These are phyloP conservation scores for Mycena alexandri DNA, from an alignment of 768 basidiomycete species.

Conservation along the genomic window DNA sequence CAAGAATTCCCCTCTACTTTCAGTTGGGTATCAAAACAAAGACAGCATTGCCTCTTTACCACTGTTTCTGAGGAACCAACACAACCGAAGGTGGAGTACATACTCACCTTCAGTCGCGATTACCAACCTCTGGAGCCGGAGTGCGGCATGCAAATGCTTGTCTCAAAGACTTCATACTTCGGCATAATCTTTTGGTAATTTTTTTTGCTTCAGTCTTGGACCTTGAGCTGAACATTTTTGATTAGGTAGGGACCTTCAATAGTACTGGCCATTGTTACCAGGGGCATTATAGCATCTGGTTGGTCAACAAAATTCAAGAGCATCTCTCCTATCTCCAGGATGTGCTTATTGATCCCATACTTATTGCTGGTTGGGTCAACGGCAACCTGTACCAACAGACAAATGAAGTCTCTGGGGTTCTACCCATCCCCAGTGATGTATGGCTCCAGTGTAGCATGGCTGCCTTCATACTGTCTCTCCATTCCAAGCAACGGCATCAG, in stretches of 20 bases:
- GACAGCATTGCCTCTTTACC: neutral
- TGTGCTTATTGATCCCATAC: neutral
- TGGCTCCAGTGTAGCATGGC: neutral
- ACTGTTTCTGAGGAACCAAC: neutral
- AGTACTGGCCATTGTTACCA: conserved; percentile 7
- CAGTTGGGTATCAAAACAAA: neutral
- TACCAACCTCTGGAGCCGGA: neutral
- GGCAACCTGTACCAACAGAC: conserved; percentile 12
- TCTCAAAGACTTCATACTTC: conserved; percentile 1
- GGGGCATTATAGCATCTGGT: conserved; percentile 28
- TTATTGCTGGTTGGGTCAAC: conserved; percentile 10
- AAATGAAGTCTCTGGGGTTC: neutral
- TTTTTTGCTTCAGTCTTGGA: neutral
- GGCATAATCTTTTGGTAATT: conserved; percentile 4
- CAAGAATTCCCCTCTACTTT: conserved; percentile 30
- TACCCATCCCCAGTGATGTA: conserved; percentile 1
- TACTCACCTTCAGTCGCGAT: neutral
- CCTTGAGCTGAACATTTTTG: neutral
- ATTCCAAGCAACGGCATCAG: conserved; percentile 16
- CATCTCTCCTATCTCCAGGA: neutral
- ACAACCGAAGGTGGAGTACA: neutral
- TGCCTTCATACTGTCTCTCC: neutral
- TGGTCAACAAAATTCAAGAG: conserved; percentile 26
- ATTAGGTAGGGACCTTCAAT: conserved; percentile 8
- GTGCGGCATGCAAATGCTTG: neutral